These are phyloP conservation scores for Leccinum pachyderme DNA, from an alignment of 1,284 basidiomycete genomes.

Conservation along the genomic window DNA sequence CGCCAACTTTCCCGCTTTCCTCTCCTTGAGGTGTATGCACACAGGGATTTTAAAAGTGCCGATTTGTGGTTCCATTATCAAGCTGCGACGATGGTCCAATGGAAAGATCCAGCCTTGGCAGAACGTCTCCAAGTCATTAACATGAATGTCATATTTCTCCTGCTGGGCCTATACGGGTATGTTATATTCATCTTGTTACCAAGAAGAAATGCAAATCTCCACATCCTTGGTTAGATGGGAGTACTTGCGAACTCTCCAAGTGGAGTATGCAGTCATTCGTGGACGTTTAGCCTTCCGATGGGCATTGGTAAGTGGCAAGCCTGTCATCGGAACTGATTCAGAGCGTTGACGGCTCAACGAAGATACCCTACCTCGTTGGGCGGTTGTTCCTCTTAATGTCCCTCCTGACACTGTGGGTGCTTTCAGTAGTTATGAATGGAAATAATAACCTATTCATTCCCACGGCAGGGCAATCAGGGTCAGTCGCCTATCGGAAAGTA, in stretches of 20 bases:
- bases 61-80: too few species aligned
- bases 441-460: neutral
- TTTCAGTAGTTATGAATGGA: neutral
- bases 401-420: constrained; percentile 18
- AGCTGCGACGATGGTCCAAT: constrained; percentile 13
- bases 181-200: neutral
- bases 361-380: constrained; percentile 22
- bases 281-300: constrained; percentile 19
- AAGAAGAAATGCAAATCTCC: neutral
- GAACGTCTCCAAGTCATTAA: neutral
- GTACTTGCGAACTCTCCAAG: constrained; percentile 16
- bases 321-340: neutral
- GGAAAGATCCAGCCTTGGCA: constrained; percentile 3
- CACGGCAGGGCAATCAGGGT: constrained; percentile 7
- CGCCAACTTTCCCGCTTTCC: neutral
- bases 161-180: constrained; percentile 21
- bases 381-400: constrained; percentile 11
- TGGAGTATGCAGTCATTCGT: constrained; percentile 21
- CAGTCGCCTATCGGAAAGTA: neutral
- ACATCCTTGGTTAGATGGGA: constrained; percentile 20
- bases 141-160: constrained; percentile 11
- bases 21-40: neutral
- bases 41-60: neutral
- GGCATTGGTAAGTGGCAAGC: constrained; percentile 15
- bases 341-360: neutral